These are phyloP conservation scores for Penicillium cosmopolitanum DNA, from an alignment of 495 filamentous ascomycete species.

Conservation along the genomic window DNA sequence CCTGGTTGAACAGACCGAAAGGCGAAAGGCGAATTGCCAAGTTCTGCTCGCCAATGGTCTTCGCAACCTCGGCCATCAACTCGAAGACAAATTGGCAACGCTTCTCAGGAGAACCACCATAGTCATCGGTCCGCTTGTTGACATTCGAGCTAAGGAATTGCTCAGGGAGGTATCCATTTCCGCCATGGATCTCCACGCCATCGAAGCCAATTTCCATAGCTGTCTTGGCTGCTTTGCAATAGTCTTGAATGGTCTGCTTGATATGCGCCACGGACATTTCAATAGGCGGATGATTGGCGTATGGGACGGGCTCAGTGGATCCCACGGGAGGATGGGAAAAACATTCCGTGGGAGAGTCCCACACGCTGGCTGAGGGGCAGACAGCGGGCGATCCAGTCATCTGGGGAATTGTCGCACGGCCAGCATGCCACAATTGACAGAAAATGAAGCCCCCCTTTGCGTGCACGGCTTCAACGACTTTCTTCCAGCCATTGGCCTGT, in stretches of 20 bases:
- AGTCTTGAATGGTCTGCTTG: constrained; percentile 44
- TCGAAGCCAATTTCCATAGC: constrained; percentile 67
- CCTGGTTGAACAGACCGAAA: constrained; percentile 55
- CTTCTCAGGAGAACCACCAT: constrained; percentile 56
- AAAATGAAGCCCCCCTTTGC: constrained; percentile 56
- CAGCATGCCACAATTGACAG: constrained; percentile 56
- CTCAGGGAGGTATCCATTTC: constrained; percentile 59
- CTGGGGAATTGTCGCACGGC: constrained; percentile 51
- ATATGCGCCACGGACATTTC: constrained; percentile 52
- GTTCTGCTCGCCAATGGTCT: constrained; percentile 32
- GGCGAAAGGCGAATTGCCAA: constrained; percentile 50
- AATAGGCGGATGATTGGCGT: constrained; percentile 48
- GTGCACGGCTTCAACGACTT: constrained; percentile 57
- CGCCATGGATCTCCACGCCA: constrained; percentile 58
- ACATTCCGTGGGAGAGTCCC: constrained; percentile 44
- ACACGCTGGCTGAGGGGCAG: constrained; percentile 42
- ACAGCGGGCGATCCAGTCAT: constrained; percentile 45
- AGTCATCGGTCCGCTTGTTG: constrained; percentile 55
- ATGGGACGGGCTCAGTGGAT: constrained; percentile 40
- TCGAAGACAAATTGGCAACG: constrained; percentile 52
- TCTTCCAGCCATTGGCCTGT: constrained; percentile 54
- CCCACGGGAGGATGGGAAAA: constrained; percentile 41
- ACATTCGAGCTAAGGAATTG: constrained; percentile 56
- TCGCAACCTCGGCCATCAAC: constrained; percentile 36
- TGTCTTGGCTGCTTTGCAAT: constrained; percentile 60